Percentiles rank a stretch among this genome's conserved stretches.
Conservation (phyloP, 306 rosid genomes). For the Senna tora region DNA sequence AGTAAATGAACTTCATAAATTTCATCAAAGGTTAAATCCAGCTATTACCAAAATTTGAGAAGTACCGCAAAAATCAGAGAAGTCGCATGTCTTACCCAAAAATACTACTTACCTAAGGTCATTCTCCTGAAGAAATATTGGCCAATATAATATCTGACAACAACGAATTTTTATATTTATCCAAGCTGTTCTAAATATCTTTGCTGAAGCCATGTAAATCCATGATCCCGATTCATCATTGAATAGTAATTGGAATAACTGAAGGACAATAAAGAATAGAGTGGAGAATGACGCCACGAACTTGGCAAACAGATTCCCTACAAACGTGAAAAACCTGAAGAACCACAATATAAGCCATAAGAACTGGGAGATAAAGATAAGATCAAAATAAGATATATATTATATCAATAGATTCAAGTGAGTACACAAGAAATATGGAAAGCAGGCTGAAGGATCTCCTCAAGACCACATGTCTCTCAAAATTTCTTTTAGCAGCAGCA, state of each 20-base stretch:
- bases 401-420: slow-evolving; percentile 30
- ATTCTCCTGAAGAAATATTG: slow-evolving; percentile 74
- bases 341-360: slow-evolving; percentile 38
- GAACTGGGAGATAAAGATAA: slow-evolving; percentile 36
- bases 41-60: slow-evolving; percentile 33
- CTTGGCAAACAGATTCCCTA: slow-evolving; percentile 64
- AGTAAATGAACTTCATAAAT: slow-evolving; percentile 24
- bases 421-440: slow-evolving; percentile 48
- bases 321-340: slow-evolving; percentile 67
- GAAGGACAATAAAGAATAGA: slow-evolving; percentile 61
- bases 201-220: slow-evolving; percentile 51
- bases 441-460: slow-evolving; percentile 51
- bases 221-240: slow-evolving; percentile 59
- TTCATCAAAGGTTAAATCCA: slow-evolving; percentile 29
- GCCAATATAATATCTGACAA: slow-evolving; percentile 92
- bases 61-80: slow-evolving; percentile 26
- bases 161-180: slow-evolving; percentile 66
- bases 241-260: slow-evolving; percentile 54
- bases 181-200: slow-evolving; percentile 61
- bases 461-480: slow-evolving; percentile 48
- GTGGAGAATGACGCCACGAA: slow-evolving; percentile 73
- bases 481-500: slow-evolving; percentile 56
- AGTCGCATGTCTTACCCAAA: slow-evolving; percentile 10
- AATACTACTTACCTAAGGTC: slow-evolving; percentile 65
- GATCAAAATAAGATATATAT: background rate